phyloP scores from a whole-genome alignment of 2,329 filamentous ascomycete species.

The Pezicula carpinea region DNA sequence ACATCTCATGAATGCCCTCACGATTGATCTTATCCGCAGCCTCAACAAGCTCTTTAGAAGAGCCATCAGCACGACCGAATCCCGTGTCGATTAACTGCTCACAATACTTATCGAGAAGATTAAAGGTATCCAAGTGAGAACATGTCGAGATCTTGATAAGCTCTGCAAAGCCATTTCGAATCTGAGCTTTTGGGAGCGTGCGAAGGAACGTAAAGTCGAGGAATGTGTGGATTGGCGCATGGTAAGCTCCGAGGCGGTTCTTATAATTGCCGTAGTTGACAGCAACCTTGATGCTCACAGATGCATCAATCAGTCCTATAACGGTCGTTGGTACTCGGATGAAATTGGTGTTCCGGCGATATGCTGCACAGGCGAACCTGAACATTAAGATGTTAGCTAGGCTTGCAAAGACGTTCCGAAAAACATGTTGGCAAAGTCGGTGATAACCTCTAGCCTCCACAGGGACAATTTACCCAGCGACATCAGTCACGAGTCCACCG shows the following conservation, averaged over 20 bases:
- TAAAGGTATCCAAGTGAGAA: conserved; percentile 60
- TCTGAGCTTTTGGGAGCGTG: conserved; percentile 61
- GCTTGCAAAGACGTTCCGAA: no score
- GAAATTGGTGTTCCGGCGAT: conserved; percentile 68
- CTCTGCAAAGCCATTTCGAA: conserved; percentile 70
- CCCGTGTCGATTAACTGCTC: conserved; percentile 61
- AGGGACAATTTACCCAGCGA: conserved; percentile 57
- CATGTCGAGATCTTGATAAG: conserved; percentile 73
- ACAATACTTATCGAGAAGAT: conserved; percentile 64
- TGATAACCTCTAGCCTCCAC: no score
- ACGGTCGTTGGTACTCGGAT: conserved; percentile 71
- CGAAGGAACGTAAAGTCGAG: conserved; percentile 70
- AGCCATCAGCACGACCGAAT: conserved; percentile 58
- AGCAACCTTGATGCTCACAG: conserved; percentile 73
- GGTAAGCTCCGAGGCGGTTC: conserved; percentile 69
- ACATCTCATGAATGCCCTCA: conserved; percentile 68
- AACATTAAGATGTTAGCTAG: conserved; percentile 18
- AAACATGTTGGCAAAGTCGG: no score
- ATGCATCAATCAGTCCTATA: conserved; percentile 71
- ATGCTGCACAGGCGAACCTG: conserved; percentile 66
- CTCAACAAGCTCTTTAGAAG: conserved; percentile 48
- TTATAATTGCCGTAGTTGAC: conserved; percentile 75
- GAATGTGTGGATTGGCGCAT: conserved; percentile 68
- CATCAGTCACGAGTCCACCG: conserved; percentile 67
- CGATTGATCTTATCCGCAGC: conserved; percentile 64